phyloP scores from a whole-genome alignment of 106 monocot species.

The Triglochin maritima region DNA sequence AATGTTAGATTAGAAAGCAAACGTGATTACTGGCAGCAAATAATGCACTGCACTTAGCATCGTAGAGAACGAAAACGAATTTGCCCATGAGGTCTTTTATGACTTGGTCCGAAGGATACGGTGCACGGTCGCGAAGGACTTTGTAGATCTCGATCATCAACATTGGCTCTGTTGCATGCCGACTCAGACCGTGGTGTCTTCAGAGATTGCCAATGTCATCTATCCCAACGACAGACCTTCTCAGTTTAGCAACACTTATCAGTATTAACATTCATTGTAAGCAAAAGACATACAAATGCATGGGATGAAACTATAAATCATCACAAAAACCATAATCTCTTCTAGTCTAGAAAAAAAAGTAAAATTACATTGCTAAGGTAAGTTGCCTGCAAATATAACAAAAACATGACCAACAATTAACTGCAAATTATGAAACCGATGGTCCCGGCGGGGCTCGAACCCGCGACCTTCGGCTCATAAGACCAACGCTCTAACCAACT shows the following conservation, averaged over 20 bases:
- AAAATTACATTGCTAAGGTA: too few relatives aligned
- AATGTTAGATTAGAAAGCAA: background rate
- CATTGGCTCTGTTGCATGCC: conserved; percentile 8
- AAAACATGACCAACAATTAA: too few relatives aligned
- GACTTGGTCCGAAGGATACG: conserved; percentile 18
- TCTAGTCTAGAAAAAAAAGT: too few relatives aligned
- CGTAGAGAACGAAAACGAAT: conserved; percentile 17
- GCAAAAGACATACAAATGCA: too few relatives aligned
- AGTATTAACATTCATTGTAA: too few relatives aligned
- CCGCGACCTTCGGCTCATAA: conserved; percentile 99
- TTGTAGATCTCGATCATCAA: conserved; percentile 14
- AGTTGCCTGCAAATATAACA: too few relatives aligned
- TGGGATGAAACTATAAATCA: too few relatives aligned
- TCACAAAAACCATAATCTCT: too few relatives aligned
- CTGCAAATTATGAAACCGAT: background rate
- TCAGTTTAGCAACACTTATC: background rate
- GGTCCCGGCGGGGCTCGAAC: conserved; percentile 99
- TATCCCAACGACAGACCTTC: conserved; percentile 6
- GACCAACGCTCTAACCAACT: conserved; percentile 94
- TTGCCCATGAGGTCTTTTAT: conserved; percentile 13
- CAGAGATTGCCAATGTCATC: conserved; percentile 15
- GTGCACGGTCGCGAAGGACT: conserved; percentile 21
- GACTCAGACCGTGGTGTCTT: conserved; percentile 14
- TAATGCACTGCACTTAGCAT: conserved; percentile 4
- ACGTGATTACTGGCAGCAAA: conserved; percentile 11